Evolutionary conservation across 495 filamentous ascomycete species (phyloP), one percentile per base, ranked within the genome.

Genomic region (Aspergillus sclerotioniger): DNA sequence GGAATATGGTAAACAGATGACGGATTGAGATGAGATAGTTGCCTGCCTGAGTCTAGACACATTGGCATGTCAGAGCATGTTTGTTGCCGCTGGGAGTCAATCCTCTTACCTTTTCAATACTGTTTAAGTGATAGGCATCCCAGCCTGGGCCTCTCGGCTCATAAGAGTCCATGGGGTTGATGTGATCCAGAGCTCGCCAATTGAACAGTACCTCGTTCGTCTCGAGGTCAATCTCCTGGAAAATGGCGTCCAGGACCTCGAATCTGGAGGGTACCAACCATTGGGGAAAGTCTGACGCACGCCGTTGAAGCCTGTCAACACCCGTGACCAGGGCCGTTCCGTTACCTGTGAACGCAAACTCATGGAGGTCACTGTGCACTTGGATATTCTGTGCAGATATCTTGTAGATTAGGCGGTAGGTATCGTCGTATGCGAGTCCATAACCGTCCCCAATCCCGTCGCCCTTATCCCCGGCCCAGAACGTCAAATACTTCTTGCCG

Each of bases 11-110:
- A 59, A 72, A 71, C 13, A 71, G 71, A 56, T 81, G 73, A 13
- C 81, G 77, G n/a, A 74, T 73, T 0, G 79, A 82, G 43, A 84
- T 73, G 13, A 84, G 64, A 57, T 80, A 84, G 62, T 80, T 76
- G n/a, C 80, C 77, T 6, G 61, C 60, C 55, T 61, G 33, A 29
- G 61, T 58, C 56, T 58, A 16, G 28, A n/a, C 25, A 13, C 25
- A 6, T 1, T 6, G 8, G 48, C 0, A 6, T 50, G 31, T 32
- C 16, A 16, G 32, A 3, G 32, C 41, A 13, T 51, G 29, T 17
- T 25, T 31, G 25, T 21, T 8, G 17, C 3, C 8, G 19, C 19
- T 21, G 16, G 16, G 16, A 33, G n/a, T 25, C 16, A 28, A 0
- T 54, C 17, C 9, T 19, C 28, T 43, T 51, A 58, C 63, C 59